Evolutionary conservation across 768 basidiomycete genomes (phyloP).

Genomic region (Mrakia gelida): DNA sequence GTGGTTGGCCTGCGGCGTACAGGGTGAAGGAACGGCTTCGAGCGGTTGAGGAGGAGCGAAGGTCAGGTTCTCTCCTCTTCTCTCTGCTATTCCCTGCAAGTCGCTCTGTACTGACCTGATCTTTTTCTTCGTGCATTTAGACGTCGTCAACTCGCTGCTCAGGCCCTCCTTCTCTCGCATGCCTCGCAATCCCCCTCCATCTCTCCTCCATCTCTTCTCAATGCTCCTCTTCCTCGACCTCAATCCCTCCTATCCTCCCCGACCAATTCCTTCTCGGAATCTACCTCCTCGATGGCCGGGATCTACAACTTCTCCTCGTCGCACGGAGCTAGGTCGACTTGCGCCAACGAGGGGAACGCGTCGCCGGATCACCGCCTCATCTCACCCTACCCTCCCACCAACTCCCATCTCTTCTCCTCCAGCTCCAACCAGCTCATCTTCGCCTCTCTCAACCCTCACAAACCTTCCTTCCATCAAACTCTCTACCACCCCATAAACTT

Average conservation of each 20-base stretch:
- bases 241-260: not conserved
- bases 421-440: not conserved
- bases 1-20: slow-evolving; percentile 1
- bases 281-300: not conserved
- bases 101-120: not conserved
- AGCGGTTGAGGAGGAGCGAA: slow-evolving; percentile 1
- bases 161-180: not conserved
- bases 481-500: not conserved
- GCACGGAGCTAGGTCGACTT: not conserved
- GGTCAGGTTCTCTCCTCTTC: not conserved
- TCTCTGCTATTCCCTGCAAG: not conserved
- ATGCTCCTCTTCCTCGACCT: not conserved
- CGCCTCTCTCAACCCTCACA: not conserved
- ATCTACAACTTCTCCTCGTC: not conserved
- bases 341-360: not conserved
- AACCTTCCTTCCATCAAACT: not conserved
- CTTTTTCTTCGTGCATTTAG: not conserved
- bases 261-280: not conserved
- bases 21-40: not conserved
- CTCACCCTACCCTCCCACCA: not conserved
- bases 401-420: not conserved
- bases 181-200: not conserved
- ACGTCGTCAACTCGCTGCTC: not conserved
- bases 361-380: not conserved
- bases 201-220: not conserved